Conservation (phyloP, 768 basidiomycete genomes). For the Xerocomellus dryophilus region DNA sequence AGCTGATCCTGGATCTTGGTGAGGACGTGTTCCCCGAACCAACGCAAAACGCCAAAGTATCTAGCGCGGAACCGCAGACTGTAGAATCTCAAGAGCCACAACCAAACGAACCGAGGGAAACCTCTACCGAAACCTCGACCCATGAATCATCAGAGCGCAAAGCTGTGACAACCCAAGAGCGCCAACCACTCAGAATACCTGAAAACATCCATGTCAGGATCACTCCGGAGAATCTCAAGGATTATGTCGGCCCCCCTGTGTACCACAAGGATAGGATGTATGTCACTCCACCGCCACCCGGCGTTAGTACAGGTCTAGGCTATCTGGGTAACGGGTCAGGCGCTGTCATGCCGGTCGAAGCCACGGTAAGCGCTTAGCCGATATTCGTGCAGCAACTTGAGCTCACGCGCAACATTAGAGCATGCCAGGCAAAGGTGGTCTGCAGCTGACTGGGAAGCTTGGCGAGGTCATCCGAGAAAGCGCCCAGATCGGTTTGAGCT, state of each 20-base stretch:
- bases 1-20: constrained; percentile 85
- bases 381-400: background rate
- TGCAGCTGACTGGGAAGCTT: constrained; percentile 94
- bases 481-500: constrained; percentile 91
- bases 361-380: constrained; percentile 56
- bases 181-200: constrained; percentile 81
- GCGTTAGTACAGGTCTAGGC: constrained; percentile 92
- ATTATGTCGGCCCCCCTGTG: constrained; percentile 93
- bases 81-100: constrained; percentile 54
- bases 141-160: constrained; percentile 38
- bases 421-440: constrained; percentile 93
- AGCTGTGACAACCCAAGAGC: constrained; percentile 70
- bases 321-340: constrained; percentile 96
- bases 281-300: constrained; percentile 72
- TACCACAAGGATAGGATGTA: constrained; percentile 97
- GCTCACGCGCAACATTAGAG: constrained; percentile 44
- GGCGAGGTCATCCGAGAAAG: constrained; percentile 97
- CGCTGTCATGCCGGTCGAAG: constrained; percentile 96
- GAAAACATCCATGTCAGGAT: constrained; percentile 75
- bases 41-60: constrained; percentile 14
- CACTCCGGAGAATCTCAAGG: constrained; percentile 84
- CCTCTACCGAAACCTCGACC: constrained; percentile 13
- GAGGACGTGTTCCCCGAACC: constrained; percentile 84
- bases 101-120: constrained; percentile 35
- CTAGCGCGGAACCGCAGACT: constrained; percentile 29